Evolutionary conservation across 768 basidiomycete species (phyloP).

Genomic region (Mycena rosella): DNA sequence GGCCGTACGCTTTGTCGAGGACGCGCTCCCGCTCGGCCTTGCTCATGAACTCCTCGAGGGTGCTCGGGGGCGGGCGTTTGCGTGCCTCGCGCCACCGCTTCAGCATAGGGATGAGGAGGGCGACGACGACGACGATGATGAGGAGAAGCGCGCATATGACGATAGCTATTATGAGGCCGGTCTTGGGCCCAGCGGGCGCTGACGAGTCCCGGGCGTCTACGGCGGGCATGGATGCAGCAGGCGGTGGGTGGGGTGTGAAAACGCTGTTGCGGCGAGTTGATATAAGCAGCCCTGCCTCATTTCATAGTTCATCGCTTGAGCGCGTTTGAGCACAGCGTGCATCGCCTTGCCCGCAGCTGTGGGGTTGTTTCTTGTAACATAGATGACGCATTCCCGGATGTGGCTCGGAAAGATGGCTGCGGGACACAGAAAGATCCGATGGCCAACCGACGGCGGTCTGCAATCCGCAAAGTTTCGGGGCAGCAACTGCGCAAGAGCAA

Average conservation of each 20-base stretch:
- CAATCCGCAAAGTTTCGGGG: too few relatives aligned
- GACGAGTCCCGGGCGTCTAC: constrained; percentile 16
- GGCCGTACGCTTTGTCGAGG: constrained; percentile 4
- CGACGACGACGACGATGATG: neutral
- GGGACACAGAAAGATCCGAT: too few relatives aligned
- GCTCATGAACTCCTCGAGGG: constrained; percentile 13
- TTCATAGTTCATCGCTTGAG: constrained; percentile 6
- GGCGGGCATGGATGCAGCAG: constrained; percentile 24
- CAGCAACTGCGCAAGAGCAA: too few relatives aligned
- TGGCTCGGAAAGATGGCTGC: too few relatives aligned
- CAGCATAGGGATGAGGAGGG: neutral
- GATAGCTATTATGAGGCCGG: constrained; percentile 24
- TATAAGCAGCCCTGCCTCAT: constrained; percentile 31
- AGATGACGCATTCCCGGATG: neutral
- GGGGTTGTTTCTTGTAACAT: neutral
- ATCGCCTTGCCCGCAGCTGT: neutral
- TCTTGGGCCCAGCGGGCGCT: constrained; percentile 1
- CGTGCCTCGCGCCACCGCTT: constrained; percentile 15
- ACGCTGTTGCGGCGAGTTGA: constrained; percentile 8
- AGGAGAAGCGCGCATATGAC: constrained; percentile 3
- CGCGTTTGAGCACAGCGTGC: neutral
- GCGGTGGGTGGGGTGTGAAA: neutral
- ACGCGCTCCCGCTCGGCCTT: constrained; percentile 1
- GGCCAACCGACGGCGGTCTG: too few relatives aligned
- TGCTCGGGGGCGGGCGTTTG: neutral